Evolutionary conservation across 257 asterid genomes (phyloP), one percentile per base, ranked within the genome.

Genomic region (Capsicum rhomboideum): DNA sequence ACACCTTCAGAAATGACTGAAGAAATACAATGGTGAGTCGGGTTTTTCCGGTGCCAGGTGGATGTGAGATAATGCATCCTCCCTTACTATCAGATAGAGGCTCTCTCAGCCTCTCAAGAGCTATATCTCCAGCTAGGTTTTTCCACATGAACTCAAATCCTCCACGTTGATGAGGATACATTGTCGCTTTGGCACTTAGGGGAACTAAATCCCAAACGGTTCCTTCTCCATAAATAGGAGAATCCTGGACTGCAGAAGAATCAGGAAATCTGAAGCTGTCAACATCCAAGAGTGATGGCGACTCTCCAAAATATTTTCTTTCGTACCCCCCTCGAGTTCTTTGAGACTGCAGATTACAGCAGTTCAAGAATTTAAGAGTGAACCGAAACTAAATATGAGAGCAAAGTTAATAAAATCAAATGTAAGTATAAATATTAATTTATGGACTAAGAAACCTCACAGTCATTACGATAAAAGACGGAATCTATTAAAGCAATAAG

Each of bases 41-140:
- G 74, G 95, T 91, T 86, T 95, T 93, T 79, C 99, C 98, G 0
- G 98, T 94, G 26, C 98, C 97, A n/a, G 97, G 99, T 6, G 93
- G 96, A 72, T 95, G 99, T 4, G 96, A 93, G 64, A 94, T 92
- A 44, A 95, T 92, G 91, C 97, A 92, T 81, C 99, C 97, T 7
- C 89, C 83, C 50, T 97, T 93, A 1, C 85, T 88, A 3, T 40
- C 29, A 0, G 89, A 40, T 0, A 87, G 82, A 0, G 83, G 87
- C 9, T 46, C 61, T 34, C n/a, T 40, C 44, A 91, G 89, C 11
- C 90, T 90, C 58, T 94, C 84, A 10, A 92, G 58, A 40, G 21
- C 23, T 2, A 84, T 88, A 52, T 87, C 97, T 40, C 97, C 98
- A 2, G 88, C 97, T 4, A 95, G 86, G 84, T 90, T 93, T 80